phyloP scores from a whole-genome alignment of 1,284 basidiomycete species.

The Tilletia setariae region DNA sequence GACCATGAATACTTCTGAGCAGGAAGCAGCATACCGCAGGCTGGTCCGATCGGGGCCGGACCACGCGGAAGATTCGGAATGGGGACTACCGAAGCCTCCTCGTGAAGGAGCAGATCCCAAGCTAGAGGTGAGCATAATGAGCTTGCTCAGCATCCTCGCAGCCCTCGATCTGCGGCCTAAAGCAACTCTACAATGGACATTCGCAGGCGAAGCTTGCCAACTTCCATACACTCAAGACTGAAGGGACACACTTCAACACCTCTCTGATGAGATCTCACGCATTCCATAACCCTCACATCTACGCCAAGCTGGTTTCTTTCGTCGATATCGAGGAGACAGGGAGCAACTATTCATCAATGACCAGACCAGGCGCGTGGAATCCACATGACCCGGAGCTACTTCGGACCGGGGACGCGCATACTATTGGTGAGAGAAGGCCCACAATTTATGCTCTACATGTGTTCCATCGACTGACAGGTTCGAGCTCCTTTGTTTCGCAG shows the following conservation, averaged over 20 bases:
- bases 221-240: conserved; percentile 66
- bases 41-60: not conserved
- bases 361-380: not conserved
- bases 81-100: not conserved
- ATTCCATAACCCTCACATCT: conserved; percentile 91
- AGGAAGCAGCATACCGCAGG: not conserved
- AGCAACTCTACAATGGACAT: not conserved
- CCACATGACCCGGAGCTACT: not conserved
- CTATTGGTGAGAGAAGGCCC: not conserved
- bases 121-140: conserved; percentile 4
- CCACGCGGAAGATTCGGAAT: not conserved
- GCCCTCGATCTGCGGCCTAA: not conserved
- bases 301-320: conserved; percentile 87
- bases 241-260: conserved; percentile 86
- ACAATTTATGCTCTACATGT: no score
- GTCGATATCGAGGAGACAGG: conserved; percentile 74
- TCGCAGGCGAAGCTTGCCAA: conserved; percentile 62
- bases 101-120: not conserved
- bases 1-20: not conserved
- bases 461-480: no score
- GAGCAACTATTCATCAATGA: conserved; percentile 16
- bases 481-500: not conserved
- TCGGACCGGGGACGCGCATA: conserved; percentile 2
- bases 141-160: no score
- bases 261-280: conserved; percentile 81